Evolutionary conservation across 78 protist species (phyloP).

Genomic region (Acrasis kona): DNA sequence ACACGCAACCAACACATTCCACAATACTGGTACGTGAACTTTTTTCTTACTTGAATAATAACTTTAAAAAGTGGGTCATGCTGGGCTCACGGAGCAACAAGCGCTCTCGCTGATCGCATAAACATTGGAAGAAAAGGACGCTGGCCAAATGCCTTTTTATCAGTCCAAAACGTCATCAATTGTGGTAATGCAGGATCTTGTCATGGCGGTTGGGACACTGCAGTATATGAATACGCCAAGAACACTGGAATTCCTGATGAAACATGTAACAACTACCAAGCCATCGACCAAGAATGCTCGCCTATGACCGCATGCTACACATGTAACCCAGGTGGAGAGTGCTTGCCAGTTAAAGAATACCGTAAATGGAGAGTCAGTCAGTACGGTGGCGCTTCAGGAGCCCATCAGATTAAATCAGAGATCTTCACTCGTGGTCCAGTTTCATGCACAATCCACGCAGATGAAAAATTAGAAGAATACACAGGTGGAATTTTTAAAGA

Average conservation of each 20-base stretch:
- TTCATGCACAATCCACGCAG: conserved; percentile 32
- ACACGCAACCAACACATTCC: conserved; percentile 78
- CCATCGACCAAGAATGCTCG: conserved; percentile 32
- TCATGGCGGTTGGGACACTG: conserved; percentile 48
- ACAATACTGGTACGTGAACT: conserved; percentile 39
- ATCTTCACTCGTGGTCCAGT: conserved; percentile 49
- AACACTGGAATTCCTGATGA: conserved; percentile 61
- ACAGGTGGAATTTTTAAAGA: conserved; percentile 22
- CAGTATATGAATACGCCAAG: conserved; percentile 32
- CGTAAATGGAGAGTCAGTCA: conserved; percentile 55
- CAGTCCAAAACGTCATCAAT: conserved; percentile 69
- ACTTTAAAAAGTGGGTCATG: conserved; percentile 46
- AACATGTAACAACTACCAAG: conserved; percentile 42
- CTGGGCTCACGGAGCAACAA: conserved; percentile 55
- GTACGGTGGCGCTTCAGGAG: conserved; percentile 65
- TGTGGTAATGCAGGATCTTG: conserved; percentile 67
- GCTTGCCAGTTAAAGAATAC: conserved; percentile 47
- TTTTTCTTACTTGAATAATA: background rate
- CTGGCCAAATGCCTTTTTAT: conserved; percentile 43
- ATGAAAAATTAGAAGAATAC: conserved; percentile 14
- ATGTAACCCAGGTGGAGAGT: conserved; percentile 61
- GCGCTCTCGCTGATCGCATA: conserved; percentile 72
- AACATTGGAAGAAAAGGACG: conserved; percentile 56
- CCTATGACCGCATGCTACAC: conserved; percentile 53
- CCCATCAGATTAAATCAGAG: conserved; percentile 35